Evolutionary conservation across 179 eudicot species (phyloP).

Genomic region (Dionaea muscipula): DNA sequence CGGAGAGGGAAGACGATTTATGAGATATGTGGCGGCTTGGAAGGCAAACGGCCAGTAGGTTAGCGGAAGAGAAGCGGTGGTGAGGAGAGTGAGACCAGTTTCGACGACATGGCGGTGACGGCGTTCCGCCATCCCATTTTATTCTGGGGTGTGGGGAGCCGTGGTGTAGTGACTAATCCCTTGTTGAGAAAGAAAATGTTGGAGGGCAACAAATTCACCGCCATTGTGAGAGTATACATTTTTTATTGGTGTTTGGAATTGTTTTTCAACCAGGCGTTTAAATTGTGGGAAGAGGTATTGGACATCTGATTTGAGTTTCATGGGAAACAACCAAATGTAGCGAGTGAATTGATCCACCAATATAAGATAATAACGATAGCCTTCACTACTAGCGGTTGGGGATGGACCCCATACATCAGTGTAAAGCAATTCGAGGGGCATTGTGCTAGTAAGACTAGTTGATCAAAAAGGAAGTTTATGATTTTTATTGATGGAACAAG

Average conservation of each 20-base stretch:
- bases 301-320: constrained; percentile 1
- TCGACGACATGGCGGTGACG: constrained; percentile 1
- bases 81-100: not conserved
- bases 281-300: not conserved
- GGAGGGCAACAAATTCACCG: not conserved
- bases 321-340: constrained; percentile 9
- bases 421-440: not conserved
- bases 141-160: constrained; percentile 3
- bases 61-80: constrained; percentile 4
- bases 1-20: constrained; percentile 1
- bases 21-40: constrained; percentile 6
- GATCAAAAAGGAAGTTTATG: not conserved
- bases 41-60: constrained; percentile 2
- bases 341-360: constrained; percentile 7
- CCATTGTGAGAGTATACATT: not conserved
- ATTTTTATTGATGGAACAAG: too few relatives aligned
- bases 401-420: not conserved
- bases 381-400: not conserved
- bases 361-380: not conserved
- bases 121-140: constrained; percentile 10
- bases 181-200: not conserved
- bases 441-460: not conserved
- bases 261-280: not conserved
- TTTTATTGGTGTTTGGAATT: not conserved
- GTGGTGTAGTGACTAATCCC: constrained; percentile 5